These are phyloP conservation scores for Leccinum ponderosum DNA, from an alignment of 1,284 basidiomycete genomes.

Conservation along the genomic window DNA sequence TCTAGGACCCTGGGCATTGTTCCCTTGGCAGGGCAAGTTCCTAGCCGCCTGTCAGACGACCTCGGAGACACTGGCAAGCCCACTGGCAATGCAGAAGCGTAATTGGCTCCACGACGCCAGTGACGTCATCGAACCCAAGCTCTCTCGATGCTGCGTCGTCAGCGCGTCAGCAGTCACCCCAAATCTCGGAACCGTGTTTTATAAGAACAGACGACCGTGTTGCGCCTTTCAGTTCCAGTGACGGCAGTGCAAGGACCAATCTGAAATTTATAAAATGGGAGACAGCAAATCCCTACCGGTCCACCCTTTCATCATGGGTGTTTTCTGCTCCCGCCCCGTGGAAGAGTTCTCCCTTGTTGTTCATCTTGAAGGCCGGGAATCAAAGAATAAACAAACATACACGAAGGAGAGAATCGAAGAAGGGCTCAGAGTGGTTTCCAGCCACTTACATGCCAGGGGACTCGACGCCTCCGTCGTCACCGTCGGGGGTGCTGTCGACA, in stretches of 20 bases:
- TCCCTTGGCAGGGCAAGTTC: too few species aligned
- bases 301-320: constrained; percentile 1
- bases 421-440: constrained; percentile 4
- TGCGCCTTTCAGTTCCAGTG: not conserved
- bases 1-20: too few species aligned
- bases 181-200: not conserved
- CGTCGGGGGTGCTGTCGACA: constrained; percentile 13
- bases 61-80: not conserved
- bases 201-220: not conserved
- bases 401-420: constrained; percentile 6
- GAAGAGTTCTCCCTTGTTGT: constrained; percentile 2
- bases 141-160: not conserved
- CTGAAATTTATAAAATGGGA: not conserved
- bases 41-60: too few species aligned
- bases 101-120: not conserved
- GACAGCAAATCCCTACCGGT: not conserved
- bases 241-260: not conserved
- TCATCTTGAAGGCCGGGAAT: not conserved
- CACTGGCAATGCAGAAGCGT: not conserved
- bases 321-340: not conserved
- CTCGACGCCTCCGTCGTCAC: constrained; percentile 7
- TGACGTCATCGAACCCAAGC: not conserved
- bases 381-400: constrained; percentile 1
- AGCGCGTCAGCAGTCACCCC: not conserved
- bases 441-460: not conserved